Conservation (phyloP, 495 filamentous ascomycete genomes). For the Thozetella sp. region DNA sequence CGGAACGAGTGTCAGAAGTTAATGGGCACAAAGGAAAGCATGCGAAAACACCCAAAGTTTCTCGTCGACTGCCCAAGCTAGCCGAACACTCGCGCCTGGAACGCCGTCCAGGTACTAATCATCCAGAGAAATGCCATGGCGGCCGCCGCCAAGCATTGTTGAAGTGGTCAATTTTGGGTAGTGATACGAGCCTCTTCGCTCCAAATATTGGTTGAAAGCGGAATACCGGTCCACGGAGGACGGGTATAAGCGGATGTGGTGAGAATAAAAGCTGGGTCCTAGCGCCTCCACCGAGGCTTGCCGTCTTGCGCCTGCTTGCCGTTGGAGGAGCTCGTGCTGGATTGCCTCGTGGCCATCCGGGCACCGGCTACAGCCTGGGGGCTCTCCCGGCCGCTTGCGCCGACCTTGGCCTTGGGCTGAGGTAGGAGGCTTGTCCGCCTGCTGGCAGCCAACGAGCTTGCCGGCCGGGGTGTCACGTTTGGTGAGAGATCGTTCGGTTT, state of each 20-base stretch:
- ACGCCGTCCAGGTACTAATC: neutral
- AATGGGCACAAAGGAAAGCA: neutral
- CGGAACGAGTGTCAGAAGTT: neutral
- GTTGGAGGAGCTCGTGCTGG: conserved; percentile 12
- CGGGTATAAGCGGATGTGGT: neutral
- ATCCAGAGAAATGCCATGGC: neutral
- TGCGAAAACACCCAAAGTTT: neutral
- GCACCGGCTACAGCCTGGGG: conserved; percentile 41
- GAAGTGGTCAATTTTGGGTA: neutral
- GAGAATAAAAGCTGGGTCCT: neutral
- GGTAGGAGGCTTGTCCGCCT: conserved; percentile 53
- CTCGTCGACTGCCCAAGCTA: neutral
- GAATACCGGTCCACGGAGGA: neutral
- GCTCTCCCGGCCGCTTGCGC: conserved; percentile 31
- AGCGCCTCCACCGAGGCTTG: conserved; percentile 28
- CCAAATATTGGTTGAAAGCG: neutral
- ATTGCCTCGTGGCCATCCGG: conserved; percentile 33
- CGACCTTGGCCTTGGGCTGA: conserved; percentile 33
- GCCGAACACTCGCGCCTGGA: neutral
- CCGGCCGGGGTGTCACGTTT: conserved; percentile 35
- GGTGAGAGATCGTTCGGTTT: conserved; percentile 19
- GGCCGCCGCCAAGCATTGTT: neutral
- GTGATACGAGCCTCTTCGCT: neutral
- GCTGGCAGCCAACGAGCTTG: conserved; percentile 46
- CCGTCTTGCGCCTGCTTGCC: conserved; percentile 15